Base-by-base conservation (phyloP, 441 rosid genomes). In the Metrosideros polymorpha region DNA sequence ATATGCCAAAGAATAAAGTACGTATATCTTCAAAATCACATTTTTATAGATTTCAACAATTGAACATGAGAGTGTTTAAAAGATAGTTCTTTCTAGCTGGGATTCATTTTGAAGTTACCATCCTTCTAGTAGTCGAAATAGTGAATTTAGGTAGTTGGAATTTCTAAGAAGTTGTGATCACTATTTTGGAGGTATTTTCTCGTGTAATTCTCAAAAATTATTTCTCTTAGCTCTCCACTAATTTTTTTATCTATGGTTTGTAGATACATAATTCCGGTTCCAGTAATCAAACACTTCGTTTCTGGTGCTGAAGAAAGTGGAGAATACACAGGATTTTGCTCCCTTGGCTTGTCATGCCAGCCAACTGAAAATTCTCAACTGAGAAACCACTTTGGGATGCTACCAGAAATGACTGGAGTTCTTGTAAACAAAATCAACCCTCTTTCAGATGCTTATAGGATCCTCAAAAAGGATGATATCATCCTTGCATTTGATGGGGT, bases 181-280 rank as follows among this genome's bases (percentile, higher is more conserved):
- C 42, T 71, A 10, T 39, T 55, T 39, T 71, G 79, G n/a, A 71
- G 47, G n/a, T 71, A 71, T 35, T 39, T 71, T 6, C 45, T 35
- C 79, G 5, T 71, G 47, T 71, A 71, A 39, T 71, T 71, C 47
- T 71, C n/a, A 71, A 22, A 71, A 71, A 71, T 39, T 39, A 39
- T 39, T 59, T 39, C 47, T 71, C 79, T 35, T 71, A 22, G 7
- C 39, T 71, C n/a, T 71, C 84, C 86, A n/a, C 84, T 56, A 84
- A 85, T 51, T 87, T 85, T 75, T 82, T 55, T 82, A 75, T 52
- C 83, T 57, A 84, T 82, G 32, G 27, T 86, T 59, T 93, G 88
- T 91, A 97, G 99, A 13, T 97, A 97, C 87, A 95, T 95, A 88
- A 97, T 95, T 86, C 98, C 98, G 25, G 95, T 95, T 89, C 96